Evolutionary conservation across 805 yeast species (phyloP), one percentile per base, ranked within the genome.

Genomic region (Ogataea polymorpha): DNA sequence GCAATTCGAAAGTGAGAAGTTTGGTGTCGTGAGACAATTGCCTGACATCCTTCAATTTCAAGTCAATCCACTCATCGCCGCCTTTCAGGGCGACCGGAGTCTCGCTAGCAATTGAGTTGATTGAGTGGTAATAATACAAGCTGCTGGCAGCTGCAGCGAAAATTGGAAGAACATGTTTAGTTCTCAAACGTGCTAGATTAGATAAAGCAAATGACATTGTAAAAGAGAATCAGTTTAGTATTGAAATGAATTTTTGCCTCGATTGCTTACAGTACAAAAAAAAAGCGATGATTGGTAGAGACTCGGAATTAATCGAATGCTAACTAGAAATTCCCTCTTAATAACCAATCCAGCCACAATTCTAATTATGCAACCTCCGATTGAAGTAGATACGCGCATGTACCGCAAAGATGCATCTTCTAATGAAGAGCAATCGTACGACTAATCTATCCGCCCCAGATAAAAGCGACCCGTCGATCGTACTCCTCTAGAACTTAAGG

Each of bases 31-130:
- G 62, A 13, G 86, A 75, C 28, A 82, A 59, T 18, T 77, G 72
- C 51, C 66, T 66, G 37, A 70, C 56, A 38, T 70, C 66, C 54
- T 71, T 64, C 39, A 72, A 53, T 42, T 81, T 81, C 58, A 86
- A 71, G 63, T 84, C 89, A 45, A 82, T 60, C 90, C 90, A 85
- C 53, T 77, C 71, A 53, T 74, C 79, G 42, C 77, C 80, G 46
- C 84, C 86, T 35, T 64, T 70, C 65, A 84, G 79, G 25, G 80
- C 70, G 38, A 68, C 71, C 35, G 63, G 55, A 30, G 64, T 45
- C 53, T 65, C 70, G 38, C 54, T 54, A 23, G 47, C 23, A 11
- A 40, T 25, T 1, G 54, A 24, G 41, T 51, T 42, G 43, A 68
- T 58, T 48, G 69, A 31, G 70, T 65, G 11, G 79, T 79, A 27